Evolutionary conservation across 352 stramenopile species (phyloP).

Genomic region (Blastocystis sp.): DNA sequence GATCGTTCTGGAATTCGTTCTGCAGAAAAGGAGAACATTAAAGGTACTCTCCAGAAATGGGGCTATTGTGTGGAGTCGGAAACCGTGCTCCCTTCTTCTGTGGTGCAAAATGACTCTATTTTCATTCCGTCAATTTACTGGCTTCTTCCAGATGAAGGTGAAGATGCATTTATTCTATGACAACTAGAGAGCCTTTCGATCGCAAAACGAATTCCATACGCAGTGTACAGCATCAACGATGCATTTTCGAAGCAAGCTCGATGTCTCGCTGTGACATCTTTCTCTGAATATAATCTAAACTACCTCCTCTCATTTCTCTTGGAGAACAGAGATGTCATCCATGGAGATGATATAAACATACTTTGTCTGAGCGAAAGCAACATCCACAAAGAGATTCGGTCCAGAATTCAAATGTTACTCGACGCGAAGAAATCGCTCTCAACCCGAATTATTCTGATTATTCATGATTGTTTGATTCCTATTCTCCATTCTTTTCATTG

Average conservation of each 20-base stretch:
- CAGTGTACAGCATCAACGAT: neutral
- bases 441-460: neutral
- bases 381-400: constrained; percentile 2
- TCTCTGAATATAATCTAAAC: constrained; percentile 32
- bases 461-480: constrained; percentile 9
- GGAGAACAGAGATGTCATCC: neutral
- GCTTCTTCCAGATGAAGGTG: neutral
- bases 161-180: neutral
- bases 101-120: neutral
- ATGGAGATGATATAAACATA: neutral
- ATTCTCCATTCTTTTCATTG: neutral
- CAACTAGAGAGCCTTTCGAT: neutral
- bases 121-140: neutral
- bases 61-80: neutral
- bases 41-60: neutral
- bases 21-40: neutral
- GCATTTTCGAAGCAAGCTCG: neutral
- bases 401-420: neutral
- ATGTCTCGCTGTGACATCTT: neutral
- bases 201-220: neutral
- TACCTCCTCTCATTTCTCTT: neutral
- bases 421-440: neutral
- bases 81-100: neutral
- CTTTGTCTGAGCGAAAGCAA: constrained; percentile 14
- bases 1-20: neutral